Evolutionary conservation across 73 alveolate genomes (phyloP).

Genomic region (Paramecium bursaria): DNA sequence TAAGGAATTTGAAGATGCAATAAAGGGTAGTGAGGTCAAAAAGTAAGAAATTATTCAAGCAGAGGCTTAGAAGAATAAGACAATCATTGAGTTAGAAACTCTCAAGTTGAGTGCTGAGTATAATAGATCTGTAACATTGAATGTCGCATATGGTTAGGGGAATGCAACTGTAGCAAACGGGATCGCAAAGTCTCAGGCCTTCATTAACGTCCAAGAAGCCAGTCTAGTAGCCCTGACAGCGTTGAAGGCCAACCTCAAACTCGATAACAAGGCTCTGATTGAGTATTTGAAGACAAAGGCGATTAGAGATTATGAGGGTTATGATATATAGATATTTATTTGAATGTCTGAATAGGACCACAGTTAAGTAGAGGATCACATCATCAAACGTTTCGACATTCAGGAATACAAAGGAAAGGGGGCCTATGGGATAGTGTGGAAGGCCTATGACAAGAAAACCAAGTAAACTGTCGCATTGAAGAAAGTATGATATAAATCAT

Average conservation of each 20-base stretch:
- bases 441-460: constrained; percentile 87
- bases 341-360: constrained; percentile 61
- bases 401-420: constrained; percentile 87
- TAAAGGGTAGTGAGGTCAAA: constrained; percentile 93
- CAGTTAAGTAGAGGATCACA: constrained; percentile 82
- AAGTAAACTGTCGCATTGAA: constrained; percentile 73
- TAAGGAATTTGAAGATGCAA: constrained; percentile 89
- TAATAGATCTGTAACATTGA: constrained; percentile 77
- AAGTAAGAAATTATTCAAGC: constrained; percentile 94
- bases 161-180: constrained; percentile 81
- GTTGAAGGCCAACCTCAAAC: constrained; percentile 76
- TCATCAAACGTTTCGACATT: constrained; percentile 80
- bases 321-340: constrained; percentile 76
- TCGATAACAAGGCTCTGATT: constrained; percentile 77
- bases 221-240: constrained; percentile 78
- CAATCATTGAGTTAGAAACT: constrained; percentile 87
- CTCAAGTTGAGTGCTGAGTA: constrained; percentile 75
- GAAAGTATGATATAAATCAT: constrained; percentile 65
- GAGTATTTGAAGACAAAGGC: constrained; percentile 82
- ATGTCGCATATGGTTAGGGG: constrained; percentile 92
- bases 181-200: constrained; percentile 78
- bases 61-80: constrained; percentile 87
- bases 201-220: constrained; percentile 70
- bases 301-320: constrained; percentile 87
- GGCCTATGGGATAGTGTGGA: constrained; percentile 95